Percentiles rank a stretch among this genome's conserved stretches.
phyloP scores from a whole-genome alignment of 306 rosid genomes.

The Gillenia trifoliata region DNA sequence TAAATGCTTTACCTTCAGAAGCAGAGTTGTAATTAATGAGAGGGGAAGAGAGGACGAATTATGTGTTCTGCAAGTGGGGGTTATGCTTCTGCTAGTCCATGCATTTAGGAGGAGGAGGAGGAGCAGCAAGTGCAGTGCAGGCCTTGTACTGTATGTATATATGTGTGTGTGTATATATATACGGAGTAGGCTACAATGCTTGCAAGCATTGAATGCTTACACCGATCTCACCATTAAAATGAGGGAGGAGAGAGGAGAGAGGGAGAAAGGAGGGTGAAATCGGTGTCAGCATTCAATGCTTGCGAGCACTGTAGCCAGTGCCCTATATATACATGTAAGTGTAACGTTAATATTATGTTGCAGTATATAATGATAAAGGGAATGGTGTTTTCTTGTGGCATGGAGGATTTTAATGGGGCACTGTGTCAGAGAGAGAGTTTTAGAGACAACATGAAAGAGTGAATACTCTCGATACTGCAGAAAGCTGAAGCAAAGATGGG shows the following conservation, averaged over 20 bases:
- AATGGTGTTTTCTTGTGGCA: conserved; percentile 32
- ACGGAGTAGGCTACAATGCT: no score
- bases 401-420: conserved; percentile 16
- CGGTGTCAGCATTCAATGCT: no score
- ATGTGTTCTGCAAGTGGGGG: conserved; percentile 8
- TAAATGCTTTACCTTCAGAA: conserved; percentile 4
- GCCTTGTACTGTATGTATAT: neutral
- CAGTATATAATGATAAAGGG: conserved; percentile 20
- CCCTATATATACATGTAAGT: neutral
- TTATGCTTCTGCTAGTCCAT: conserved; percentile 19
- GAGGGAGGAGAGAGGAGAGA: no score
- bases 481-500: conserved; percentile 34
- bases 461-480: conserved; percentile 40
- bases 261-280: no score
- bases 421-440: conserved; percentile 21
- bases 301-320: no score
- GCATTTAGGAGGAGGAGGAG: conserved; percentile 34
- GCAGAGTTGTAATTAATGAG: conserved; percentile 7
- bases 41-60: conserved; percentile 3
- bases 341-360: conserved; percentile 3
- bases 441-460: neutral
- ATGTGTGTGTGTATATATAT: neutral
- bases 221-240: no score
- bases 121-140: neutral
- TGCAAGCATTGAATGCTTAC: no score